Percentiles rank a stretch among this genome's conserved stretches.
Evolutionary conservation across 805 yeast genomes (phyloP).

Genomic region (Ogataea zsoltii): DNA sequence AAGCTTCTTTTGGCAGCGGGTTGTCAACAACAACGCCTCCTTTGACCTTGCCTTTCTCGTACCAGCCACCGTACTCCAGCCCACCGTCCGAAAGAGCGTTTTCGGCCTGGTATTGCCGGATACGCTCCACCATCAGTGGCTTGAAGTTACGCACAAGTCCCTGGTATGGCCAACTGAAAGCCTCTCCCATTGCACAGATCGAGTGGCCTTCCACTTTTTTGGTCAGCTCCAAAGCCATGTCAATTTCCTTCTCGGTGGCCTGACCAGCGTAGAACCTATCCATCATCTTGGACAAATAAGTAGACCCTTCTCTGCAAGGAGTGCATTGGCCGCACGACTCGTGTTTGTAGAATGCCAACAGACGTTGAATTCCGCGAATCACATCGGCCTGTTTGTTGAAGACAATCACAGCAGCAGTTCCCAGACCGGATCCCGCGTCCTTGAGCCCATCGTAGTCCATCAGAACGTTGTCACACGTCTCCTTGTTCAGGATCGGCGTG

Average conservation of each 20-base stretch:
- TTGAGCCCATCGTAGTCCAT: slow-evolving; percentile 89
- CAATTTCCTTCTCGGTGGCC: slow-evolving; percentile 79
- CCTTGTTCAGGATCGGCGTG: slow-evolving; percentile 76
- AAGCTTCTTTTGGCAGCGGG: slow-evolving; percentile 48
- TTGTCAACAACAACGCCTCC: slow-evolving; percentile 67
- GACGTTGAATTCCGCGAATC: slow-evolving; percentile 82
- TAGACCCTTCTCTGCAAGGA: slow-evolving; percentile 92
- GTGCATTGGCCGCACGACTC: slow-evolving; percentile 96
- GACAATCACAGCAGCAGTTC: slow-evolving; percentile 92
- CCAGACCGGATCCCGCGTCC: slow-evolving; percentile 85
- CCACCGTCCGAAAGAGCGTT: slow-evolving; percentile 37
- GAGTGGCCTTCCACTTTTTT: slow-evolving; percentile 91
- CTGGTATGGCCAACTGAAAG: slow-evolving; percentile 93
- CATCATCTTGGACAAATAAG: slow-evolving; percentile 84
- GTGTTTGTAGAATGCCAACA: slow-evolving; percentile 82
- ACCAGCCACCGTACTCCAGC: slow-evolving; percentile 77
- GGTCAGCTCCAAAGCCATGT: slow-evolving; percentile 79
- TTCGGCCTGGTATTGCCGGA: slow-evolving; percentile 56
- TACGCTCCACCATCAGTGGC: slow-evolving; percentile 78
- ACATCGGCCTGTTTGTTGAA: slow-evolving; percentile 87
- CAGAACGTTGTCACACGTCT: slow-evolving; percentile 62
- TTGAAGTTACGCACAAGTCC: slow-evolving; percentile 84
- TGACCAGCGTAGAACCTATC: slow-evolving; percentile 77
- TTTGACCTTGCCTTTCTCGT: slow-evolving; percentile 52
- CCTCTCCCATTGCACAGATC: slow-evolving; percentile 90